These are phyloP conservation scores for Aspergillus caelatus DNA, from an alignment of 2,329 filamentous ascomycete species.

Conservation along the genomic window DNA sequence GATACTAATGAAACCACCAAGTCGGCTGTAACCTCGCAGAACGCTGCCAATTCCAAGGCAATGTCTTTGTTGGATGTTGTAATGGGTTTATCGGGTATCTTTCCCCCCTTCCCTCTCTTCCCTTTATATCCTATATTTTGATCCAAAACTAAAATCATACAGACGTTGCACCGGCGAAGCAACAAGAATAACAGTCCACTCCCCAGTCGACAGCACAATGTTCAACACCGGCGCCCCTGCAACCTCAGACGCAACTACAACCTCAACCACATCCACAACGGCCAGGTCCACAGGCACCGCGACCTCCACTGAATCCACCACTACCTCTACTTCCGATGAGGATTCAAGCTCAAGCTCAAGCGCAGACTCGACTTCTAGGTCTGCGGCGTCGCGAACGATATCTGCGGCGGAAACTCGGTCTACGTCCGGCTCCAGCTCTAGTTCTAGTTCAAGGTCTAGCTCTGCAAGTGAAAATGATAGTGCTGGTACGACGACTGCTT, in stretches of 20 bases:
- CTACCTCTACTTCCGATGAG: background rate
- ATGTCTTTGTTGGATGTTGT: slow-evolving; percentile 19
- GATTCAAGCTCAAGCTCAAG: background rate
- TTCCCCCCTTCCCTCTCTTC: background rate
- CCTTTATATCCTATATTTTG: background rate
- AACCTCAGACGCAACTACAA: background rate
- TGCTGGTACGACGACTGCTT: background rate
- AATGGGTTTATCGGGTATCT: slow-evolving; percentile 3
- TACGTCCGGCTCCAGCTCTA: background rate
- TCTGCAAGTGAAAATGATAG: background rate
- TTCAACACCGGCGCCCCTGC: background rate
- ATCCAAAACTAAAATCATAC: background rate
- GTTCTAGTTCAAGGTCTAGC: background rate
- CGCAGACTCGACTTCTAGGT: background rate
- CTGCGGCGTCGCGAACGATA: background rate
- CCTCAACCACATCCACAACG: background rate
- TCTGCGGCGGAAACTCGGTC: background rate
- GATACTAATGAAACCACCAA: background rate
- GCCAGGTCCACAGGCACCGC: background rate
- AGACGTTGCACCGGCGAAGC: slow-evolving; percentile 12
- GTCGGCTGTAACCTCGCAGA: slow-evolving; percentile 15
- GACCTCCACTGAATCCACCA: background rate
- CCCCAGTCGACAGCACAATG: background rate
- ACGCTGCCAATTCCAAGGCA: slow-evolving; percentile 11
- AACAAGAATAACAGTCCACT: slow-evolving; percentile 12